These are phyloP conservation scores for Selaginella moellendorffii DNA, from an alignment of 75 land plant genomes.

Conservation along the genomic window DNA sequence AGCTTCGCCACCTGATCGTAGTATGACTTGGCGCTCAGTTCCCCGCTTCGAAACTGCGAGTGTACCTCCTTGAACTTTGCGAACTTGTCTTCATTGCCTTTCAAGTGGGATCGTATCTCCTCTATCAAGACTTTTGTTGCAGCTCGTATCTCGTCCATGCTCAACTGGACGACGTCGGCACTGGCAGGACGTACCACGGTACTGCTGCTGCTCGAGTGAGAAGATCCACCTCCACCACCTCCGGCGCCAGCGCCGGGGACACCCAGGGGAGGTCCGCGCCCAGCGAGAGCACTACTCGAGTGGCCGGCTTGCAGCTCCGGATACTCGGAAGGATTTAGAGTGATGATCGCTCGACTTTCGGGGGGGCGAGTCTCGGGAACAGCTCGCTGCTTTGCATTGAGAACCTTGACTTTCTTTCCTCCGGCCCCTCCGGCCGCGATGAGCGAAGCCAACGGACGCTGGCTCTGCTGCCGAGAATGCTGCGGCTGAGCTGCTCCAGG, in stretches of 20 bases:
- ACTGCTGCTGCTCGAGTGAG: not conserved
- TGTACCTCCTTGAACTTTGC: constrained; percentile 59
- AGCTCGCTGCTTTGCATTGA: not conserved
- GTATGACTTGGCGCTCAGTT: constrained; percentile 39
- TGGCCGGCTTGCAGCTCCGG: not conserved
- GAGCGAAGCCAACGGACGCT: not conserved
- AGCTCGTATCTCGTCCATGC: constrained; percentile 42
- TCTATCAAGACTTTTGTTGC: constrained; percentile 83
- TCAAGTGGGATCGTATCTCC: constrained; percentile 42
- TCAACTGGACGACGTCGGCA: constrained; percentile 5
- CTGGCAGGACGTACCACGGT: not conserved
- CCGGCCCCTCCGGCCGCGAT: not conserved
- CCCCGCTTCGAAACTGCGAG: constrained; percentile 47
- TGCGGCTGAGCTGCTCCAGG: constrained; percentile 13
- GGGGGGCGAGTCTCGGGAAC: not conserved
- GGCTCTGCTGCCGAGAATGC: not conserved
- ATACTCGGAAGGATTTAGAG: not conserved
- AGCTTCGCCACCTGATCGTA: constrained; percentile 42
- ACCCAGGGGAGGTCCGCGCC: too few relatives aligned
- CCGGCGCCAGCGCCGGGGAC: too few relatives aligned
- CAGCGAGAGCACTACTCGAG: not conserved
- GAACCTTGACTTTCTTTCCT: not conserved
- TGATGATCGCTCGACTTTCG: not conserved
- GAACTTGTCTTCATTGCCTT: constrained; percentile 56
- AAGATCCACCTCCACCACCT: not conserved